phyloP scores from a whole-genome alignment of 192 early-diverging fungal genomes.

The Coemansia aciculifera region DNA sequence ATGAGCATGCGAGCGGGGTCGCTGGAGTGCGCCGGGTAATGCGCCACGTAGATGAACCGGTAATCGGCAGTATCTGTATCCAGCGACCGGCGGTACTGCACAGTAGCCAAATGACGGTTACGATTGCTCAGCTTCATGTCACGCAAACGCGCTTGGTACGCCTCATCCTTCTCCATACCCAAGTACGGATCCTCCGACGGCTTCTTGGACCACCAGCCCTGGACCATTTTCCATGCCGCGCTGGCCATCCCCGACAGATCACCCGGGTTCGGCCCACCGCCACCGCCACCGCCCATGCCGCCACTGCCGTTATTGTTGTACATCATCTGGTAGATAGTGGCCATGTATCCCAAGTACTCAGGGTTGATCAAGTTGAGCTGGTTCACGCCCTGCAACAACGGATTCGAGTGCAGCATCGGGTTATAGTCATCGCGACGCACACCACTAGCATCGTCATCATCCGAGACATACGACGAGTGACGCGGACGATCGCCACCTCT shows the following conservation, averaged over 20 bases:
- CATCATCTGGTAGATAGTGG: conserved; percentile 32
- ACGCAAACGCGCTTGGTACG: conserved; percentile 51
- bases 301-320: conserved; percentile 17
- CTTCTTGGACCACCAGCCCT: conserved; percentile 27
- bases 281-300: conserved; percentile 1
- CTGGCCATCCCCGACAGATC: conserved; percentile 11
- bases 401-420: conserved; percentile 37
- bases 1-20: conserved; percentile 62
- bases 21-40: conserved; percentile 50
- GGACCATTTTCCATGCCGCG: conserved; percentile 34
- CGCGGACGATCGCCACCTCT: neutral
- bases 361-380: conserved; percentile 33
- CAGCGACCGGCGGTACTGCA: conserved; percentile 57
- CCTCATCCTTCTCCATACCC: conserved; percentile 50
- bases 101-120: conserved; percentile 57
- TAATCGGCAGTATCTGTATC: conserved; percentile 60
- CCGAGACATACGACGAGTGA: neutral
- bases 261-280: neutral
- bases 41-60: conserved; percentile 62
- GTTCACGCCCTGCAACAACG: conserved; percentile 39
- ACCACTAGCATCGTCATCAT: neutral
- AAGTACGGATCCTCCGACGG: conserved; percentile 35
- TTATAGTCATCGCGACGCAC: conserved; percentile 33
- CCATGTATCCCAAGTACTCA: conserved; percentile 41
- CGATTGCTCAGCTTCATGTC: conserved; percentile 48